Percentiles rank a stretch among this genome's conserved stretches.
These are phyloP conservation scores for Eremothecium gossypii DNA, from an alignment of 1,139 yeast genomes.

Conservation along the genomic window DNA sequence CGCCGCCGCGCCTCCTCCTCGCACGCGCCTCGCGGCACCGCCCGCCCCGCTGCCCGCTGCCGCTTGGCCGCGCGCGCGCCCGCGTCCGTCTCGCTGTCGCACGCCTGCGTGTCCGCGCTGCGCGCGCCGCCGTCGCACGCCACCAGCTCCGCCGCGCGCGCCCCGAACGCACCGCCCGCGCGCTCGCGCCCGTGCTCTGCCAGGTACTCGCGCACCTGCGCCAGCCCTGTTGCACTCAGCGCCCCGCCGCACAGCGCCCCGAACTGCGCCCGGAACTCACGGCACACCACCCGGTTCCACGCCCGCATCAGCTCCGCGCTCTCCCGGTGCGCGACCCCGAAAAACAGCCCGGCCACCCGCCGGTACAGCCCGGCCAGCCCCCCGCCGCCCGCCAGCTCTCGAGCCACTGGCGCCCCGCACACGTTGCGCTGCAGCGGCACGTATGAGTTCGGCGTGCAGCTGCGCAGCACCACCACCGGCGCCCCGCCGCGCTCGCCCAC, in stretches of 20 bases:
- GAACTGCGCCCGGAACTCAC: constrained; percentile 22
- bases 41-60: neutral
- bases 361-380: constrained; percentile 18
- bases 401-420: constrained; percentile 19
- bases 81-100: neutral
- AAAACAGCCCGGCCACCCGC: constrained; percentile 17
- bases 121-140: constrained; percentile 2
- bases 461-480: constrained; percentile 18
- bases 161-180: too few species aligned
- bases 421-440: constrained; percentile 24
- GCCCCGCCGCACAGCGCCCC: constrained; percentile 17
- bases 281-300: constrained; percentile 27
- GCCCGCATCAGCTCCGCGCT: constrained; percentile 9
- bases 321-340: constrained; percentile 5
- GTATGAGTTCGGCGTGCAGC: constrained; percentile 24
- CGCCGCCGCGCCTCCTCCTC: too few species aligned
- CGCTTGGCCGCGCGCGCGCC: constrained; percentile 1
- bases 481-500: constrained; percentile 13
- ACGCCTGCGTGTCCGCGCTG: neutral
- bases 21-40: neutral
- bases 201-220: constrained; percentile 5
- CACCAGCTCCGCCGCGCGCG: neutral
- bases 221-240: constrained; percentile 5
- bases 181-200: neutral
- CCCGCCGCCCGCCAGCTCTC: constrained; percentile 14